A percentile compares a stretch with the other conserved stretches of the same genome.
Evolutionary conservation across 495 filamentous ascomycete genomes (phyloP).

Genomic region (Poronia punctata): DNA sequence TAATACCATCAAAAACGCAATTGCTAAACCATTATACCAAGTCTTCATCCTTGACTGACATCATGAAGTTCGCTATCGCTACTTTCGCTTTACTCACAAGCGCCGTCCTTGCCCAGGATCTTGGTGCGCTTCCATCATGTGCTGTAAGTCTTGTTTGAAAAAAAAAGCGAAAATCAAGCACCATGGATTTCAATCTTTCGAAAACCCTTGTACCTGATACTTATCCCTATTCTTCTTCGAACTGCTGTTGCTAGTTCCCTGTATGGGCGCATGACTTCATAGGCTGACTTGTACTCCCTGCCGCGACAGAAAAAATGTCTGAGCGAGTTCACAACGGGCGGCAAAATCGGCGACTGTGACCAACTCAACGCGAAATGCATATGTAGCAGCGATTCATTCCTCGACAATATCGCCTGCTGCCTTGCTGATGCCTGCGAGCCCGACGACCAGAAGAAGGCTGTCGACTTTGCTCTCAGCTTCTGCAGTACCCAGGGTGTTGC

Average conservation of each 20-base stretch:
- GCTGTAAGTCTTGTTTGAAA: slow-evolving; percentile 45
- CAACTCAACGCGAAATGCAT: slow-evolving; percentile 57
- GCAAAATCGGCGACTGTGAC: slow-evolving; percentile 46
- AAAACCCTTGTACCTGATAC: too few species aligned
- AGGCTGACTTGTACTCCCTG: slow-evolving; percentile 11
- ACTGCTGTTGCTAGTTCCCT: too few species aligned
- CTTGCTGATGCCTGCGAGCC: slow-evolving; percentile 46
- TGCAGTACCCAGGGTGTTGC: slow-evolving; percentile 11
- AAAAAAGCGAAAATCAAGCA: too few species aligned
- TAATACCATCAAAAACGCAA: too few species aligned
- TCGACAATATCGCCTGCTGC: slow-evolving; percentile 61
- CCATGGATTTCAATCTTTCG: too few species aligned
- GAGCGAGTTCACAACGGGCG: slow-evolving; percentile 34
- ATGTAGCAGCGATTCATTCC: slow-evolving; percentile 53
- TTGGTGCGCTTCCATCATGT: slow-evolving; percentile 44
- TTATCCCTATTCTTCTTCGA: too few species aligned
- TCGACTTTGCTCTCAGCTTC: slow-evolving; percentile 22
- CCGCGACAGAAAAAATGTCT: slow-evolving; percentile 48
- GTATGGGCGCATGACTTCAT: too few species aligned
- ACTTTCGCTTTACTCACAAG: slow-evolving; percentile 24
- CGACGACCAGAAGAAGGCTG: slow-evolving; percentile 44
- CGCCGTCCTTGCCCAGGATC: slow-evolving; percentile 32
- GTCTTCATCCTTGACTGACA: slow-evolving; percentile 6
- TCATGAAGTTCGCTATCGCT: slow-evolving; percentile 36
- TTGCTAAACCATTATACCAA: not conserved